Evolutionary conservation across 2,329 filamentous ascomycete genomes (phyloP).

Genomic region (Xylaria polymorpha): DNA sequence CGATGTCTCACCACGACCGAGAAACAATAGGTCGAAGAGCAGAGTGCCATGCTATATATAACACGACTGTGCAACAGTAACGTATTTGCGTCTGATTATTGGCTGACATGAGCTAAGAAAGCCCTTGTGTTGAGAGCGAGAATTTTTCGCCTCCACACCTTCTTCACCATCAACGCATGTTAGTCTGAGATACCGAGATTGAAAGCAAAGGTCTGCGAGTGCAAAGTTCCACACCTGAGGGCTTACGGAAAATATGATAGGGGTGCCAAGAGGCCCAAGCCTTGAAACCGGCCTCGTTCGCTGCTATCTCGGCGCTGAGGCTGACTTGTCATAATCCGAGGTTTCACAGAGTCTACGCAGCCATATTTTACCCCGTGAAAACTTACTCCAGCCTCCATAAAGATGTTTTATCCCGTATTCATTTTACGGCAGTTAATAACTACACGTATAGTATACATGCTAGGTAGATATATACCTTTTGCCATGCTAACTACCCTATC

Average conservation of each 20-base stretch:
- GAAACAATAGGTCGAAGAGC: not conserved
- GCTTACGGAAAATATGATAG: not conserved
- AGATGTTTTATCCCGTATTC: not conserved
- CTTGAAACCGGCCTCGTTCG: no score
- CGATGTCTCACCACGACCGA: not conserved
- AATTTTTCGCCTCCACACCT: not conserved
- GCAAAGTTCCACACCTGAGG: not conserved
- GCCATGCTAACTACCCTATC: constrained; percentile 14
- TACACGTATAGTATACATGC: not conserved
- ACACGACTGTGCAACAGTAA: not conserved
- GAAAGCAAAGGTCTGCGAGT: no score
- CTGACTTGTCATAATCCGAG: not conserved
- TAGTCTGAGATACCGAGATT: not conserved
- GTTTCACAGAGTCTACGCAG: not conserved
- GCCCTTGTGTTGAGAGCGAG: not conserved
- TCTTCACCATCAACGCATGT: not conserved
- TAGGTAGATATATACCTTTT: not conserved
- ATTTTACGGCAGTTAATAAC: not conserved
- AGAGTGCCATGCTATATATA: constrained; percentile 6
- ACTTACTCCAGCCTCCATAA: not conserved
- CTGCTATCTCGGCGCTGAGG: not conserved
- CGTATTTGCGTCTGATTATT: no score
- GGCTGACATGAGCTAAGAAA: no score
- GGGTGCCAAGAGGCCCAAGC: not conserved
- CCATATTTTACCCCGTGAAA: not conserved